Percentiles rank a stretch among this genome's conserved stretches.
phyloP scores from a whole-genome alignment of 2,329 filamentous ascomycete genomes.

The Diaporthe citriasiana region DNA sequence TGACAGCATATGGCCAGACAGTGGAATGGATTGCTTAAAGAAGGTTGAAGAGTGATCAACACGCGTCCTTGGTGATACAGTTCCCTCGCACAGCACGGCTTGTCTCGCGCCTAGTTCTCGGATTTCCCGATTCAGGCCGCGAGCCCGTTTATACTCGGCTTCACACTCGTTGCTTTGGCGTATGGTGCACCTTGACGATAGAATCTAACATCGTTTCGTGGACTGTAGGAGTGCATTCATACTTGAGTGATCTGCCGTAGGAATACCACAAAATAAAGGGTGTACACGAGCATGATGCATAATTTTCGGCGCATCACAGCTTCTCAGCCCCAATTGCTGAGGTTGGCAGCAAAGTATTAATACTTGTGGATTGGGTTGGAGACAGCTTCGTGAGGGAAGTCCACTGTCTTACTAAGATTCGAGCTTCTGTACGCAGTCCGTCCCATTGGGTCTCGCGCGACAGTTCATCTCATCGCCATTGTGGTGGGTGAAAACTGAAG shows the following conservation, averaged over 20 bases:
- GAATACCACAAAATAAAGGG: background rate
- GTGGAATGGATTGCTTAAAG: background rate
- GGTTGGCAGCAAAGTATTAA: background rate
- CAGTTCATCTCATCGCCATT: conserved; percentile 8
- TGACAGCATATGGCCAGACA: background rate
- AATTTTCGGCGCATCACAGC: background rate
- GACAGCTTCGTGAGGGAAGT: conserved; percentile 5
- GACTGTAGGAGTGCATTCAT: background rate
- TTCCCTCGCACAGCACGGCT: background rate
- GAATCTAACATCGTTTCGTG: background rate
- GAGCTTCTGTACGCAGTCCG: background rate
- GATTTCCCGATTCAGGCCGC: conserved; percentile 10
- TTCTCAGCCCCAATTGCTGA: conserved; percentile 5
- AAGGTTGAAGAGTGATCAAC: background rate
- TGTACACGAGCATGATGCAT: background rate
- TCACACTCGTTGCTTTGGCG: background rate
- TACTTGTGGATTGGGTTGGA: background rate
- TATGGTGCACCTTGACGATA: background rate
- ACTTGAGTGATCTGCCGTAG: background rate
- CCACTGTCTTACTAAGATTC: conserved; percentile 5
- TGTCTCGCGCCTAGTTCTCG: background rate
- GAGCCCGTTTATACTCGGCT: background rate
- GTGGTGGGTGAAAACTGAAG: background rate
- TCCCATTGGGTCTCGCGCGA: conserved; percentile 20
- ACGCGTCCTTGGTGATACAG: background rate